phyloP scores from a whole-genome alignment of 1,139 yeast genomes.

The Kodamaea derodonti region DNA sequence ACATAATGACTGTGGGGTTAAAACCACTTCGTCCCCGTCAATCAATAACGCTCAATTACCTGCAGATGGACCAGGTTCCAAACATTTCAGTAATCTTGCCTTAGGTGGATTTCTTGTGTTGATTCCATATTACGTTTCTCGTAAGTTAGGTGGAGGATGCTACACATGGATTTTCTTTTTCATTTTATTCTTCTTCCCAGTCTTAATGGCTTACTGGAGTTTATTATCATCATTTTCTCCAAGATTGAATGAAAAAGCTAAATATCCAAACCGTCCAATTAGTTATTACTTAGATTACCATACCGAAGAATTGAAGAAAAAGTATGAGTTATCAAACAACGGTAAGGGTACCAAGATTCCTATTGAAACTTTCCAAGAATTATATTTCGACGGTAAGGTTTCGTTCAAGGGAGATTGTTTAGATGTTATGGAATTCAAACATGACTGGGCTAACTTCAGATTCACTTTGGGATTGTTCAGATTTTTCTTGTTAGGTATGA shows the following conservation, averaged over 20 bases:
- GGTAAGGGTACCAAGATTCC: conserved; percentile 78
- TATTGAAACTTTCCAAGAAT: conserved; percentile 89
- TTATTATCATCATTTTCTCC: conserved; percentile 74
- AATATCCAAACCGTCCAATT: conserved; percentile 74
- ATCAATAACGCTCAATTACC: conserved; percentile 85
- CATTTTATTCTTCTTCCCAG: conserved; percentile 57
- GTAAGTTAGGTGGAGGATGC: conserved; percentile 71
- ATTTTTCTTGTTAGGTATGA: conserved; percentile 82
- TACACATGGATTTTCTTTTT: conserved; percentile 59
- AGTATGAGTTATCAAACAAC: conserved; percentile 52
- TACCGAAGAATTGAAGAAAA: conserved; percentile 64
- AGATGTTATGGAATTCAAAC: conserved; percentile 80
- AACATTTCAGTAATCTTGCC: conserved; percentile 65
- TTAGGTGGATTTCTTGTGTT: conserved; percentile 50
- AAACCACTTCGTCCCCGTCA: conserved; percentile 64
- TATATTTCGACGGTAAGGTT: conserved; percentile 80
- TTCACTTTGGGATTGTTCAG: conserved; percentile 77
- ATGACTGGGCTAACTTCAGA: conserved; percentile 84
- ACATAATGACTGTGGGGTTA: conserved; percentile 50
- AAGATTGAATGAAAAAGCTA: conserved; percentile 73
- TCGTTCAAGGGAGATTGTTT: conserved; percentile 85
- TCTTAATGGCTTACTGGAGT: conserved; percentile 81
- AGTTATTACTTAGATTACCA: conserved; percentile 81
- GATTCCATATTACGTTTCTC: conserved; percentile 61
- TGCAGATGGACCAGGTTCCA: conserved; percentile 89